Base-by-base conservation (phyloP, 2,329 filamentous ascomycete species). In the Alternaria hordeiaustralica region DNA sequence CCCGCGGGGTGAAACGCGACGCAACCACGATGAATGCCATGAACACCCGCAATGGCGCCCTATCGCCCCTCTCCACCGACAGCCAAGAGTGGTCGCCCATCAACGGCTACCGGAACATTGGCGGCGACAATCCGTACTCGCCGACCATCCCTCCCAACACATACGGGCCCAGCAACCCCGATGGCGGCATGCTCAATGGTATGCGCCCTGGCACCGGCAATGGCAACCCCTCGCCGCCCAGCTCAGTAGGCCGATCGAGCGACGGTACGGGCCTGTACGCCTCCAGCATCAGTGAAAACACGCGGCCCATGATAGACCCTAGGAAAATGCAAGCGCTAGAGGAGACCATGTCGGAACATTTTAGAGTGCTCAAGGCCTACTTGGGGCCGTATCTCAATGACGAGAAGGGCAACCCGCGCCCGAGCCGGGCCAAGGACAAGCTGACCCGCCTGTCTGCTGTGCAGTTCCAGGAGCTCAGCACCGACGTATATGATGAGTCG, bases 391-490 rank as follows among this genome's bases (percentile, higher is more conserved):
- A 88, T 45, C 87, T 89, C 60, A 90, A 90, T 74, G 92, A 96
- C 79, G 92, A 94, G 71, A 89, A 90, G 76, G 87, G 87, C 50
- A 90, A 90, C 66, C 87, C 89, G 54, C 90, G 90, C 55, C 90
- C 93, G 26, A 97, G 96, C 81, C 91, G 94, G 81, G 96, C 96
- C 60, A 90, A 94, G 75, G 96, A 98, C 81, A 99, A 99, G 85
- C 86, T 98, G 61, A 86, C 97, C 64, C 89, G 95, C 63, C 87
- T 99, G 55, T 97, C 94, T 1, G 86, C 91, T 2, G 93, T 97
- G 26, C 96, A 99, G 80, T 98, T 99, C 80, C 93, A 97, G 81
- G 96, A 99, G 82, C 87, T 99, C 66, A 97, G 94, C 81, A 98
- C 95, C 61, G 96, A 99, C 82, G 95, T 99, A 44, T 98, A 92